Percentiles rank a stretch among this genome's conserved stretches.
phyloP scores from a whole-genome alignment of 768 basidiomycete species.

The Tylopilus rubrobrunneus region DNA sequence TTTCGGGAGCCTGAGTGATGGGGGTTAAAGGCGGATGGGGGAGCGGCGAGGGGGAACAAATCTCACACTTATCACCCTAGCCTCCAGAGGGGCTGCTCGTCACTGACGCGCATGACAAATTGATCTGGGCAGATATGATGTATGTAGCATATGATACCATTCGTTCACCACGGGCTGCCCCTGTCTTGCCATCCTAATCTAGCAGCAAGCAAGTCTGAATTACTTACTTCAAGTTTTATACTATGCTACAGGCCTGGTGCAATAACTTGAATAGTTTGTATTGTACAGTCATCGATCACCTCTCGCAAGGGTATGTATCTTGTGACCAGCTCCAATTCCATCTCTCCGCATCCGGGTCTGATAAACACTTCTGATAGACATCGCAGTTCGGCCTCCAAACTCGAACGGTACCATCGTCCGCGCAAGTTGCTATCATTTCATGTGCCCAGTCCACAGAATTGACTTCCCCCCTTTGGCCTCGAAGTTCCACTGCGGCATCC shows the following conservation, averaged over 20 bases:
- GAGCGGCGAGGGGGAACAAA: no score
- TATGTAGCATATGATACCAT: no score
- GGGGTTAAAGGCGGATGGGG: neutral
- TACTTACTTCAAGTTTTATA: no score
- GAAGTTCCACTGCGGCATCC: slow-evolving; percentile 46
- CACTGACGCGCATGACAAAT: no score
- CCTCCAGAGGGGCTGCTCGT: no score
- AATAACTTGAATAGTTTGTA: neutral
- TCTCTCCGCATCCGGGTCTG: slow-evolving; percentile 49
- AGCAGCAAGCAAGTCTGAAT: no score
- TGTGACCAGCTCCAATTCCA: slow-evolving; percentile 74
- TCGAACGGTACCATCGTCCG: slow-evolving; percentile 78
- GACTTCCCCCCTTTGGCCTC: slow-evolving; percentile 64
- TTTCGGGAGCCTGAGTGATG: neutral
- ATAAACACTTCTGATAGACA: slow-evolving; percentile 49
- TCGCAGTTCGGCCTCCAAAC: slow-evolving; percentile 79
- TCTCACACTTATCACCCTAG: no score
- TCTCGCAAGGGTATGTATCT: slow-evolving; percentile 6
- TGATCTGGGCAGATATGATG: no score
- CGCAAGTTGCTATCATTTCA: slow-evolving; percentile 61
- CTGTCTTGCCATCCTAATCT: no score
- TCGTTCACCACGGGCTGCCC: no score
- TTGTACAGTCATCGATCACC: neutral
- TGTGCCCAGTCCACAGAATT: slow-evolving; percentile 83
- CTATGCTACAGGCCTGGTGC: neutral